Conservation (phyloP, 495 filamentous ascomycete species). For the Aeminium ludgeri region DNA sequence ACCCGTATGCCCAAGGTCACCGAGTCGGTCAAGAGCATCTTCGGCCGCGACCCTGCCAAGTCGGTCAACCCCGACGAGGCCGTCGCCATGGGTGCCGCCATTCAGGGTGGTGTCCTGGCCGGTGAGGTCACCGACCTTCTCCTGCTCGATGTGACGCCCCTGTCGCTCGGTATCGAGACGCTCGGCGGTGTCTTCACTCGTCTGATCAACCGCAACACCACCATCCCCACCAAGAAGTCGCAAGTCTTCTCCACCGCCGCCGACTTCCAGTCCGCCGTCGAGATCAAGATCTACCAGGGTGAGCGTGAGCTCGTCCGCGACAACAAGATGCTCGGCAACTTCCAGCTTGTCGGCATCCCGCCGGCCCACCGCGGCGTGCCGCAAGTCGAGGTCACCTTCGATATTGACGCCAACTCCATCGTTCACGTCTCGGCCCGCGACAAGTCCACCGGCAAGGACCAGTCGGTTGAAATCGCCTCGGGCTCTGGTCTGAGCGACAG, state of each 20-base stretch:
- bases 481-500: slow-evolving; percentile 90
- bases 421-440: slow-evolving; percentile 98
- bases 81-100: slow-evolving; percentile 93
- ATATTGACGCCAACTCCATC: slow-evolving; percentile 97
- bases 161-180: slow-evolving; percentile 98
- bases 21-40: slow-evolving; percentile 93
- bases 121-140: slow-evolving; percentile 95
- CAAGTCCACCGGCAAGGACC: slow-evolving; percentile 98
- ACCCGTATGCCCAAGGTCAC: slow-evolving; percentile 99
- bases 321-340: slow-evolving; percentile 99
- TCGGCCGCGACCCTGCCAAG: slow-evolving; percentile 95
- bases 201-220: slow-evolving; percentile 99
- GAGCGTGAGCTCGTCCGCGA: slow-evolving; percentile 98
- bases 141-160: slow-evolving; percentile 88
- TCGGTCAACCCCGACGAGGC: slow-evolving; percentile 99
- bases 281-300: slow-evolving; percentile 99
- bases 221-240: slow-evolving; percentile 98
- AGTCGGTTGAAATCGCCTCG: slow-evolving; percentile 95
- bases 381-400: slow-evolving; percentile 97
- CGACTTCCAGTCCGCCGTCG: slow-evolving; percentile 97
- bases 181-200: slow-evolving; percentile 98
- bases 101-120: slow-evolving; percentile 91
- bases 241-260: slow-evolving; percentile 97
- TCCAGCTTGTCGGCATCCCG: slow-evolving; percentile 97
- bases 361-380: slow-evolving; percentile 95